Evolutionary conservation across 176 grass and related monocot species (phyloP), one percentile per base, ranked within the genome.

Genomic region (Oryza officinalis): DNA sequence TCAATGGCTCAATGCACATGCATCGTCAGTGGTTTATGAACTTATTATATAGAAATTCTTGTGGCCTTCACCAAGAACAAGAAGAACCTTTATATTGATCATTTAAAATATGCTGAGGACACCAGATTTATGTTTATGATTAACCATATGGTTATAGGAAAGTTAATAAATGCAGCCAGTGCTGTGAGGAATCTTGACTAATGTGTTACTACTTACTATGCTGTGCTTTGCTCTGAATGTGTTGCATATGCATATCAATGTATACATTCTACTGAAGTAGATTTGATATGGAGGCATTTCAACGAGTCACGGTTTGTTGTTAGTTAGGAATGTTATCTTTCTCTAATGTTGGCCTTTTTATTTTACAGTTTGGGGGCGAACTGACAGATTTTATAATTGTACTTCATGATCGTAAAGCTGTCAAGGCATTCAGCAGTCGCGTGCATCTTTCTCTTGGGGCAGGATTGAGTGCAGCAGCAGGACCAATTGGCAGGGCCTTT

Each of bases 321-420:
- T n/a, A n/a, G n/a, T n/a, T 90, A 28, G n/a, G 15, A 50, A 83
- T 33, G 0, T 50, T 83, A 47, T 68, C 64, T 83, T 6, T 40
- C 37, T 40, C 60, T 84, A 25, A 84, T 78, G 41, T 18, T 65
- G 63, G 8, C 13, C 12, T 70, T 76, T 74, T 31, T 65, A 27
- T 87, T 54, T 80, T 80, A 10, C 86, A 98, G 95, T 88, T 98
- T 84, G 95, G 95, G 7, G 92, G 92, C 77, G 95, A 98, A 67
- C 83, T 98, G 63, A 98, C 79, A 26, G 95, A 98, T 72, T 98
- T 95, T 74, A 93, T 98, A 49, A 79, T 98, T 77, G 95, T 98
- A 52, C 90, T 98, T 82, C 92, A 88, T 82, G 95, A 92, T 63
- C 27, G 22, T 77, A 87, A 95, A 81, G 88, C 91, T 32, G 91